Evolutionary conservation across 2,329 filamentous ascomycete species (phyloP), one percentile per base, ranked within the genome.

Genomic region (Colletotrichum shisoi): DNA sequence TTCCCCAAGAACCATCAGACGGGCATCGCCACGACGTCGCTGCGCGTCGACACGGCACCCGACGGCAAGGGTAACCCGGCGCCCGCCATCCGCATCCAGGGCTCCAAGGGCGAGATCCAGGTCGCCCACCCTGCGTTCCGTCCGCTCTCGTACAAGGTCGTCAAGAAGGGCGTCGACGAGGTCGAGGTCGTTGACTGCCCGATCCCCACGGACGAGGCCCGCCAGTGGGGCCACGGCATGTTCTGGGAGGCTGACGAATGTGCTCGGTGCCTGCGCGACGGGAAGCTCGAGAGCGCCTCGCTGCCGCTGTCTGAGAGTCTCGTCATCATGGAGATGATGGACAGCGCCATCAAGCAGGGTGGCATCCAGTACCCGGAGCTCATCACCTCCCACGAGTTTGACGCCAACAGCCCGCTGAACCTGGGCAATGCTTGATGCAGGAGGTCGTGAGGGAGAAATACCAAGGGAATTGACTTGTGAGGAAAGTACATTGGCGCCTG

Each of bases 241-340:
- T 95, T 92, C 80, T 94, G 90, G 90, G 91, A 94, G 77, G 92
- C 92, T 1, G 91, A 94, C 76, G 91, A 93, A 81, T 90, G 87
- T 70, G 91, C 89, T 34, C 83, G 89, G 52, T 92, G 90, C 71
- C 75, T 96, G 64, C 83, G 90, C 49, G 92, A 95, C 75, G 91
- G 92, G 24, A 88, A 87, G 79, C 85, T 89, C 73, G 89, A 96
- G 82, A 93, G 92, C 75, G 83, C 85, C 54, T 84, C 84, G 13
- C 80, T 95, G 78, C 87, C 89, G 21, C 86, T 87, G 82, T 84
- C 87, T 52, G 93, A 97, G 84, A 94, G 90, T 74, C 82, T 96
- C 62, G 84, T 89, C 56, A 92, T 97, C 70, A 96, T 97, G 93
- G 89, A 94, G 76, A 80, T 82, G 57, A 87, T 87, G 85, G 85